phyloP scores from a whole-genome alignment of 805 yeast species.

The Starmerella stigmatis region DNA sequence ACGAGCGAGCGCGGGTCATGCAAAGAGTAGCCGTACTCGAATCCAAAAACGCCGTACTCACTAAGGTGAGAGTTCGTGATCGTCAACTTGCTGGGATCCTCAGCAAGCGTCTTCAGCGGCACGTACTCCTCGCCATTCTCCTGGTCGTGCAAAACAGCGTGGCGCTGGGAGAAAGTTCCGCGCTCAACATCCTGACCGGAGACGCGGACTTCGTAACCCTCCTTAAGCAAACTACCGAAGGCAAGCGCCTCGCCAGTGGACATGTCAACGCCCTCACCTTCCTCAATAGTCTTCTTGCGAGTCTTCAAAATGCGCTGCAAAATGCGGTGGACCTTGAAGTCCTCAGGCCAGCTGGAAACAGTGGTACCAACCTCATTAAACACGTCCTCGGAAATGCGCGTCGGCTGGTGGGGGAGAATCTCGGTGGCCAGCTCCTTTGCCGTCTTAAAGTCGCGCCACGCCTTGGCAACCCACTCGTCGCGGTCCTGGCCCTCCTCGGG shows the following conservation, averaged over 20 bases:
- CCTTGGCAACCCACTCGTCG: constrained; percentile 91
- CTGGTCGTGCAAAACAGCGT: constrained; percentile 96
- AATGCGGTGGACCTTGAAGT: constrained; percentile 86
- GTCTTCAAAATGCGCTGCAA: constrained; percentile 83
- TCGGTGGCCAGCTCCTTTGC: constrained; percentile 95
- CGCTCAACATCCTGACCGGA: constrained; percentile 99
- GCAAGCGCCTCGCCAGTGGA: constrained; percentile 99
- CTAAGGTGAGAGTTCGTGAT: constrained; percentile 92
- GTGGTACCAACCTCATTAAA: constrained; percentile 69
- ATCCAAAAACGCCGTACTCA: constrained; percentile 98
- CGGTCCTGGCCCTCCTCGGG: constrained; percentile 69
- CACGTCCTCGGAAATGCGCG: constrained; percentile 64
- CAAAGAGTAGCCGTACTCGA: constrained; percentile 96
- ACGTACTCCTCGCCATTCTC: constrained; percentile 69
- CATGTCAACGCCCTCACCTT: constrained; percentile 96
- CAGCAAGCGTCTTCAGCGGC: constrained; percentile 71
- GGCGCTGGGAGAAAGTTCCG: constrained; percentile 99
- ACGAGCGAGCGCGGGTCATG: constrained; percentile 95
- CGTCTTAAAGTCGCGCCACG: constrained; percentile 98
- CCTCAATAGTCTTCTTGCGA: constrained; percentile 75
- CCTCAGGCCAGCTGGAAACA: constrained; percentile 74
- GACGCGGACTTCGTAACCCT: constrained; percentile 93
- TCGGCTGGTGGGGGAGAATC: constrained; percentile 90
- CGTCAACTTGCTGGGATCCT: constrained; percentile 73
- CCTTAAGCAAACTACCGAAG: constrained; percentile 79